phyloP scores from a whole-genome alignment of 169 alveolate genomes.

The Plasmodium inui region DNA sequence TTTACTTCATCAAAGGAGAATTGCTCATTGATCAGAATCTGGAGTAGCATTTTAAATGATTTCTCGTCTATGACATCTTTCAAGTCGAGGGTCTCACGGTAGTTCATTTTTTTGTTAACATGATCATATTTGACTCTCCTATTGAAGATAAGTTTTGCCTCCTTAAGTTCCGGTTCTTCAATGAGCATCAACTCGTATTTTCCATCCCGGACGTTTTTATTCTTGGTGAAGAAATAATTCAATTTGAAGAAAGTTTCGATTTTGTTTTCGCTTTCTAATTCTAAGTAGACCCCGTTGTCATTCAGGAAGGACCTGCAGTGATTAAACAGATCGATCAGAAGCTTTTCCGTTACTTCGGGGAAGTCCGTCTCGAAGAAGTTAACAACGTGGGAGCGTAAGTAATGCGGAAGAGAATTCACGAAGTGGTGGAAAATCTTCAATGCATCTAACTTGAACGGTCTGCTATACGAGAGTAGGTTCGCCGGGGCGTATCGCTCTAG shows the following conservation, averaged over 20 bases:
- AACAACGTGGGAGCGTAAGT: not conserved
- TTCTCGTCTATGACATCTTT: slow-evolving; percentile 23
- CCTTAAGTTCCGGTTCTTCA: not conserved
- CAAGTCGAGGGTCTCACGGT: not conserved
- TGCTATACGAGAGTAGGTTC: not conserved
- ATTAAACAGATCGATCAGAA: not conserved
- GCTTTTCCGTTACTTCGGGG: not conserved
- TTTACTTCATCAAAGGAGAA: not conserved
- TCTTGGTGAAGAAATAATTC: not conserved
- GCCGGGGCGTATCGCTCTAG: slow-evolving; percentile 47
- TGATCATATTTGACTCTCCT: slow-evolving; percentile 28
- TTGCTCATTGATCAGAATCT: not conserved
- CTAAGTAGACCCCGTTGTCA: not conserved
- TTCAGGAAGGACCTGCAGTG: not conserved
- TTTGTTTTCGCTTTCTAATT: not conserved
- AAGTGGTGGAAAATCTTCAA: slow-evolving; percentile 11
- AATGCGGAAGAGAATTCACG: slow-evolving; percentile 1
- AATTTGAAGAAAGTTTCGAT: slow-evolving; percentile 30
- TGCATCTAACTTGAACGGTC: slow-evolving; percentile 50
- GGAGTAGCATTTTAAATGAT: not conserved
- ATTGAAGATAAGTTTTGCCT: not conserved
- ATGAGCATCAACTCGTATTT: not conserved
- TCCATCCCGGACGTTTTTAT: slow-evolving; percentile 1
- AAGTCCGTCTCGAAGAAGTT: slow-evolving; percentile 54
- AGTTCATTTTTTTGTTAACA: not conserved